Evolutionary conservation across 805 yeast genomes (phyloP).

Genomic region (Saccharomycopsis schoenii): DNA sequence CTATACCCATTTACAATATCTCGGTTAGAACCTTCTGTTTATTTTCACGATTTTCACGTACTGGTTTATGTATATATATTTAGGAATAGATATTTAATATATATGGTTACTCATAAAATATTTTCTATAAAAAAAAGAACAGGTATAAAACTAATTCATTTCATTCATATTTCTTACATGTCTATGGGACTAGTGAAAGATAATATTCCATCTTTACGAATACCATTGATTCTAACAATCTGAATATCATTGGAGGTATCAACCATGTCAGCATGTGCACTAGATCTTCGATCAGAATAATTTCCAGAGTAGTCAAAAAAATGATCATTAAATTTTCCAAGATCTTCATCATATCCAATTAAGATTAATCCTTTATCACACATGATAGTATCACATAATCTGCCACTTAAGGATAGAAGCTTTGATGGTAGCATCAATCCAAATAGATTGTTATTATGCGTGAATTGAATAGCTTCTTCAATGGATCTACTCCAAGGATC

Average conservation of each 20-base stretch:
- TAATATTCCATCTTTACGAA: slow-evolving; percentile 51
- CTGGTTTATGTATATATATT: too few species aligned
- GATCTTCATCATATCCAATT: slow-evolving; percentile 51
- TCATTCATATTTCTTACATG: slow-evolving; percentile 24
- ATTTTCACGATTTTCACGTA: too few species aligned
- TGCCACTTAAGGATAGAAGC: slow-evolving; percentile 63
- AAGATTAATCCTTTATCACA: slow-evolving; percentile 68
- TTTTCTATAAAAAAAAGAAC: background rate
- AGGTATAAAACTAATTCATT: background rate
- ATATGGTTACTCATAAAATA: too few species aligned
- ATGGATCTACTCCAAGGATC: slow-evolving; percentile 52
- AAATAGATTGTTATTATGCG: slow-evolving; percentile 70
- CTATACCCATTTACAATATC: background rate
- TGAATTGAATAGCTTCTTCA: slow-evolving; percentile 74
- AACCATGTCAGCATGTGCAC: slow-evolving; percentile 2
- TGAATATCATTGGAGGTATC: slow-evolving; percentile 14
- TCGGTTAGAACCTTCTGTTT: background rate
- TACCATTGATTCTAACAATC: slow-evolving; percentile 42
- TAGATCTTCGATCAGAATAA: slow-evolving; percentile 14
- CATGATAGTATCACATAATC: slow-evolving; percentile 62
- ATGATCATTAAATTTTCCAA: slow-evolving; percentile 18
- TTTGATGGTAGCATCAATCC: slow-evolving; percentile 75
- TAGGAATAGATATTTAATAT: too few species aligned
- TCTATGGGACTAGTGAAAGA: slow-evolving; percentile 56
- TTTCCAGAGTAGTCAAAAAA: slow-evolving; percentile 3